Percentiles rank a stretch among this genome's conserved stretches.
These are phyloP conservation scores for Neofusicoccum parvum DNA, from an alignment of 2,329 filamentous ascomycete genomes.

Conservation along the genomic window DNA sequence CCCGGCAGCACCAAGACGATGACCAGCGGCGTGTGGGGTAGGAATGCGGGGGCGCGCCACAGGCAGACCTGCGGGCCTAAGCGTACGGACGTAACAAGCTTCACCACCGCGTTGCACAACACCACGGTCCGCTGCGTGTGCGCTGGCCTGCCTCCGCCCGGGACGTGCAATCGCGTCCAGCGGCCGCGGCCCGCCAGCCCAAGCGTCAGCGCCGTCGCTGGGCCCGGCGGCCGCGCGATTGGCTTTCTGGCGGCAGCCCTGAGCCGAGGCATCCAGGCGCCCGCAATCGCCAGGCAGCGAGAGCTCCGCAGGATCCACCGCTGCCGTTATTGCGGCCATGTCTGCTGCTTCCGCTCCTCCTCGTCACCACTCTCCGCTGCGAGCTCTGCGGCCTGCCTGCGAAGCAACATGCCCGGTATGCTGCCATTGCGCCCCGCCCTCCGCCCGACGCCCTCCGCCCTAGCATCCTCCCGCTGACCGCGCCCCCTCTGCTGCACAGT, in stretches of 20 bases:
- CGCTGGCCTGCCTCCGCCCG: too few species aligned
- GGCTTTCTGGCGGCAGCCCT: too few species aligned
- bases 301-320: not conserved
- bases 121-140: too few species aligned
- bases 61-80: not conserved
- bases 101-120: too few species aligned
- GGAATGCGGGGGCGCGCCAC: not conserved
- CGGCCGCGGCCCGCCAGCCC: too few species aligned
- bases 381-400: not conserved
- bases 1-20: too few species aligned
- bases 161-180: too few species aligned
- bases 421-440: not conserved
- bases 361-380: not conserved
- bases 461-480: not conserved
- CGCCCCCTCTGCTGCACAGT: not conserved
- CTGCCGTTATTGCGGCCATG: not conserved
- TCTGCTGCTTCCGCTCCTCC: not conserved
- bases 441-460: not conserved
- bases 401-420: conserved; percentile 4
- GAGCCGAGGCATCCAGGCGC: conserved; percentile 1
- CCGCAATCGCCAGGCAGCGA: not conserved
- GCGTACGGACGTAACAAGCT: too few species aligned
- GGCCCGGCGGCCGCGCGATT: too few species aligned
- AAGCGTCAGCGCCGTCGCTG: too few species aligned
- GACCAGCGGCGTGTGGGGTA: not conserved